Conservation (phyloP, 2,329 filamentous ascomycete species). For the Calcarisporium arbuscula region DNA sequence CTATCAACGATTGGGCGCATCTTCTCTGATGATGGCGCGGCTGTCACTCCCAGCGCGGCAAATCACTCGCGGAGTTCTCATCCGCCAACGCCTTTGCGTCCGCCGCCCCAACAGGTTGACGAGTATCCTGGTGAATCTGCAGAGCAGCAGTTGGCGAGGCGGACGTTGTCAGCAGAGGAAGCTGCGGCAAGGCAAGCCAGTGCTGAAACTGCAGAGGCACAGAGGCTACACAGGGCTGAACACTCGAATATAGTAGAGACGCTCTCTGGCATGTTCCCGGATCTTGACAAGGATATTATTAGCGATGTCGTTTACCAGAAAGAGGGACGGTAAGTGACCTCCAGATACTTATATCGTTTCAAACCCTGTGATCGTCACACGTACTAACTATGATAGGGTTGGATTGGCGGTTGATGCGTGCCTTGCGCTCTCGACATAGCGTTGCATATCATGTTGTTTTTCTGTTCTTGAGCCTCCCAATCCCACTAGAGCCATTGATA, state of each 20-base stretch:
- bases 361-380: slow-evolving; percentile 1
- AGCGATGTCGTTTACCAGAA: slow-evolving; percentile 96
- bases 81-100: slow-evolving; percentile 1
- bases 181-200: slow-evolving; percentile 86
- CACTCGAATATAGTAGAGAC: slow-evolving; percentile 91
- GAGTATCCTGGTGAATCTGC: slow-evolving; percentile 10
- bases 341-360: slow-evolving; percentile 1
- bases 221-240: slow-evolving; percentile 74
- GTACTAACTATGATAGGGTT: too few relatives aligned
- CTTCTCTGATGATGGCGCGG: slow-evolving; percentile 64
- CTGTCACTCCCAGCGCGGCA: slow-evolving; percentile 21
- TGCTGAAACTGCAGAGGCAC: slow-evolving; percentile 81
- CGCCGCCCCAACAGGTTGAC: too few relatives aligned
- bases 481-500: too few relatives aligned
- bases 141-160: slow-evolving; percentile 28
- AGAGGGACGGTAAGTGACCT: slow-evolving; percentile 74
- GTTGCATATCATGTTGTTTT: too few relatives aligned
- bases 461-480: slow-evolving; percentile 1
- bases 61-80: slow-evolving; percentile 2
- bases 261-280: slow-evolving; percentile 91
- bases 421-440: slow-evolving; percentile 56
- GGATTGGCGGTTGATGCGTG: slow-evolving; percentile 82
- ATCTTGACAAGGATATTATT: slow-evolving; percentile 88
- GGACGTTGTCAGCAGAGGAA: slow-evolving; percentile 67
- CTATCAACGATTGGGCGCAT: slow-evolving; percentile 90